These are phyloP conservation scores for Friedmanniomyces endolithicus DNA, from an alignment of 495 filamentous ascomycete genomes.

Conservation along the genomic window DNA sequence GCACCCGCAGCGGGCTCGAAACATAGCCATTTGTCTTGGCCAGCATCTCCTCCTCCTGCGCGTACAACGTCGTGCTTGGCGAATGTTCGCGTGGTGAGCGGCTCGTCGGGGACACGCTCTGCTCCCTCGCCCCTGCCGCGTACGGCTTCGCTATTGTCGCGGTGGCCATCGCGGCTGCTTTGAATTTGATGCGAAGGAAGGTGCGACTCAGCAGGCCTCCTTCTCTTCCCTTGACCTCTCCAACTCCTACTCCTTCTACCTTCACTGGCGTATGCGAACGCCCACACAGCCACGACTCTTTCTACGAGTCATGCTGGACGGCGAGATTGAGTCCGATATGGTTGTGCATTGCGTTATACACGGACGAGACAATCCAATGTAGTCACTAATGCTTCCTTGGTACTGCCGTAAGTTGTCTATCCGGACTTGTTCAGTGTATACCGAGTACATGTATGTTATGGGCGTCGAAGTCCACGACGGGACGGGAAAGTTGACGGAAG, in stretches of 20 bases:
- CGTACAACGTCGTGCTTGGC: neutral
- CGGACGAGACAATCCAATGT: neutral
- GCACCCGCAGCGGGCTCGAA: constrained; percentile 6
- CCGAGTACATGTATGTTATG: too few species aligned
- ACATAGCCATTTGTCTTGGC: constrained; percentile 10
- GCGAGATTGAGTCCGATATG: neutral
- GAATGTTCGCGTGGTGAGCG: constrained; percentile 1
- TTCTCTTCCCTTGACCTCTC: neutral
- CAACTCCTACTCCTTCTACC: neutral
- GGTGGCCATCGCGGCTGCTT: neutral
- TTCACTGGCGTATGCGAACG: neutral
- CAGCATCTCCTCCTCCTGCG: constrained; percentile 10
- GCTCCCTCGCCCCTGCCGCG: neutral
- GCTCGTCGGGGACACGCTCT: constrained; percentile 2
- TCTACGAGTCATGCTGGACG: neutral
- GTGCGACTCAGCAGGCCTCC: neutral
- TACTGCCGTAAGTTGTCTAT: too few species aligned
- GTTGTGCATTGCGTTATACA: neutral
- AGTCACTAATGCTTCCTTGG: neutral
- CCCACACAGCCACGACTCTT: neutral
- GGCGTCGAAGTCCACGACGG: too few species aligned
- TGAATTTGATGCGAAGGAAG: neutral
- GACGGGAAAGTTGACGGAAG: too few species aligned
- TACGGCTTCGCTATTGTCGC: neutral
- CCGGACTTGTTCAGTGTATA: too few species aligned